Percentiles rank a stretch among this genome's conserved stretches.
phyloP scores from a whole-genome alignment of 169 alveolate genomes.

The Plasmodium inui region DNA sequence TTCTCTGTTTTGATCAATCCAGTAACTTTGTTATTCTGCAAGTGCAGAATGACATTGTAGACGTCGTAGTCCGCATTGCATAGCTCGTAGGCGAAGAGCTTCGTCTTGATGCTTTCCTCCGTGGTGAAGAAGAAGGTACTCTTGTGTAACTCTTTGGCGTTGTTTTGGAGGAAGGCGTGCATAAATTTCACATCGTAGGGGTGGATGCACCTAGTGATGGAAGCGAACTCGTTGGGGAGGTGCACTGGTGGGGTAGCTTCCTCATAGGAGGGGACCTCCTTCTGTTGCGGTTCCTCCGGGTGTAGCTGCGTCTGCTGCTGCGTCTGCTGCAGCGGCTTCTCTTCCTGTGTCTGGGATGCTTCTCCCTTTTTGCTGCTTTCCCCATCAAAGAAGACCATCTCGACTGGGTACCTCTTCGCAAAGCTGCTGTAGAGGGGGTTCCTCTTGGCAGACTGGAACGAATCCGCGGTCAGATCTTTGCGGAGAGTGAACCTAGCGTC shows the following conservation, averaged over 20 bases:
- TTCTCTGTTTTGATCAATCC: slow-evolving; percentile 47
- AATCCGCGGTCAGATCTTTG: background rate
- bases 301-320: too few species aligned
- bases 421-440: background rate
- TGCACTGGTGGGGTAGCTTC: background rate
- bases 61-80: slow-evolving; percentile 57
- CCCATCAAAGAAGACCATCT: slow-evolving; percentile 4
- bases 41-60: slow-evolving; percentile 33
- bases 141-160: slow-evolving; percentile 20
- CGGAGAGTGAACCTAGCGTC: slow-evolving; percentile 68
- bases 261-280: background rate
- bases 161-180: slow-evolving; percentile 19
- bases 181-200: slow-evolving; percentile 39
- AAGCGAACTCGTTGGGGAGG: background rate
- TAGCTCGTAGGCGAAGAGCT: slow-evolving; percentile 37
- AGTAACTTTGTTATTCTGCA: background rate
- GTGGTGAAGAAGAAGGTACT: slow-evolving; percentile 24
- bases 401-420: slow-evolving; percentile 29
- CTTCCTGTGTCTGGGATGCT: background rate
- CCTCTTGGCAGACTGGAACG: background rate
- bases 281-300: too few species aligned
- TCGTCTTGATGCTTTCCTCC: slow-evolving; percentile 5
- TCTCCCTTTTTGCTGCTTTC: background rate
- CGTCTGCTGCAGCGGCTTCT: background rate
- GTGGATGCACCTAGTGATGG: slow-evolving; percentile 33